Conservation (phyloP, 768 basidiomycete species). For the Lactifluus pinguis region DNA sequence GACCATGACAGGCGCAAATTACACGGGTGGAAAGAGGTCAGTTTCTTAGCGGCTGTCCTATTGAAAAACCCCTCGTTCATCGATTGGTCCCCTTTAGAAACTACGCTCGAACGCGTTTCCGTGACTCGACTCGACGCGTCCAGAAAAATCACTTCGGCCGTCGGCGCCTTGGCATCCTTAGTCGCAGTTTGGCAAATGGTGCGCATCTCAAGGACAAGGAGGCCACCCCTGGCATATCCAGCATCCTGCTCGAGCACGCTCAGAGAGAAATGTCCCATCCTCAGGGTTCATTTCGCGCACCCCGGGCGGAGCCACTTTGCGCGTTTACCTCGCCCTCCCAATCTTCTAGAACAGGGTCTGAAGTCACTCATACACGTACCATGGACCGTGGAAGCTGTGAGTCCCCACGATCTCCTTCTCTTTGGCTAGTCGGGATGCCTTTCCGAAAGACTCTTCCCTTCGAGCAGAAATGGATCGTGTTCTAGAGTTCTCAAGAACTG, state of each 20-base stretch:
- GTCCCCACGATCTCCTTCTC: not conserved
- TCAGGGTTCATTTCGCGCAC: not conserved
- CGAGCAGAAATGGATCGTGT: slow-evolving; percentile 8
- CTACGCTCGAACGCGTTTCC: slow-evolving; percentile 15
- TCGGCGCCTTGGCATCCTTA: slow-evolving; percentile 14
- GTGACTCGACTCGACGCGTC: slow-evolving; percentile 12
- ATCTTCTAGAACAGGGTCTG: not conserved
- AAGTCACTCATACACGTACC: not conserved
- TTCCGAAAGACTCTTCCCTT: slow-evolving; percentile 1
- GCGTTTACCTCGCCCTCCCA: not conserved
- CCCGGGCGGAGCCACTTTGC: not conserved
- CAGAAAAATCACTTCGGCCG: slow-evolving; percentile 20
- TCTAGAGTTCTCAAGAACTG: slow-evolving; percentile 11
- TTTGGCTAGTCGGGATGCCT: not conserved
- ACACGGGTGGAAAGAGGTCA: slow-evolving; percentile 18
- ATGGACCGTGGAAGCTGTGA: not conserved
- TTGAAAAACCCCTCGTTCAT: not conserved
- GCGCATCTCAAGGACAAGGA: not conserved
- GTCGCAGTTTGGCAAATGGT: slow-evolving; percentile 5
- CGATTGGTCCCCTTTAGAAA: slow-evolving; percentile 4
- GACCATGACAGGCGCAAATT: slow-evolving; percentile 17
- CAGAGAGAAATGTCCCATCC: slow-evolving; percentile 1
- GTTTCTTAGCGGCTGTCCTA: not conserved
- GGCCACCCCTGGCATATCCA: not conserved
- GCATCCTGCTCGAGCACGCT: slow-evolving; percentile 10